A percentile compares a stretch with the other conserved stretches of the same genome.
These are phyloP conservation scores for Candida rishiriensis DNA, from an alignment of 805 yeast genomes.

Conservation along the genomic window DNA sequence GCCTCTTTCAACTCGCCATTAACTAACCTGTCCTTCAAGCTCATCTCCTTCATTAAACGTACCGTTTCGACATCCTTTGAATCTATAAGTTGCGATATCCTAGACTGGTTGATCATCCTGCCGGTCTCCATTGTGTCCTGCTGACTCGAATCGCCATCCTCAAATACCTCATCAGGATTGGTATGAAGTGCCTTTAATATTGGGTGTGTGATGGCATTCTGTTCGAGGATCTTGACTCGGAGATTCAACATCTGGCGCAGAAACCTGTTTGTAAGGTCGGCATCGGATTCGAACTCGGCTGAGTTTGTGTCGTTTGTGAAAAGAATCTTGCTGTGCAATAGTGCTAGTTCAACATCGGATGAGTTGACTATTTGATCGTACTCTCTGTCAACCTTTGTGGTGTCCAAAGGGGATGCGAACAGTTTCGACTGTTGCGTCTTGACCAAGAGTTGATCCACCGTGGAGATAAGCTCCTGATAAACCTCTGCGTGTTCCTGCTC, in stretches of 20 bases:
- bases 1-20: background rate
- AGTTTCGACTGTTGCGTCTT: slow-evolving; percentile 9
- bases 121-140: too few species aligned
- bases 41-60: slow-evolving; percentile 2
- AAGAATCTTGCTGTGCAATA: slow-evolving; percentile 1
- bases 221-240: slow-evolving; percentile 17
- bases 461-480: slow-evolving; percentile 28
- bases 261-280: background rate
- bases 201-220: slow-evolving; percentile 21
- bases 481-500: slow-evolving; percentile 28
- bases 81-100: slow-evolving; percentile 4
- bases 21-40: slow-evolving; percentile 1
- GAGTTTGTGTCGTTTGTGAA: too few species aligned
- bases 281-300: too few species aligned
- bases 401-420: slow-evolving; percentile 2
- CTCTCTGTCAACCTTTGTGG: slow-evolving; percentile 1
- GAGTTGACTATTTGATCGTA: background rate
- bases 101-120: slow-evolving; percentile 7
- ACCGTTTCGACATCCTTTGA: slow-evolving; percentile 12
- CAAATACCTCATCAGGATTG: background rate
- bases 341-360: slow-evolving; percentile 8
- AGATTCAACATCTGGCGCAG: slow-evolving; percentile 16
- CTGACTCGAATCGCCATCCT: background rate
- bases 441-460: slow-evolving; percentile 30
- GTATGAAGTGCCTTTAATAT: slow-evolving; percentile 17